phyloP scores from a whole-genome alignment of 1,139 yeast genomes.

The Scheffersomyces stambukii region DNA sequence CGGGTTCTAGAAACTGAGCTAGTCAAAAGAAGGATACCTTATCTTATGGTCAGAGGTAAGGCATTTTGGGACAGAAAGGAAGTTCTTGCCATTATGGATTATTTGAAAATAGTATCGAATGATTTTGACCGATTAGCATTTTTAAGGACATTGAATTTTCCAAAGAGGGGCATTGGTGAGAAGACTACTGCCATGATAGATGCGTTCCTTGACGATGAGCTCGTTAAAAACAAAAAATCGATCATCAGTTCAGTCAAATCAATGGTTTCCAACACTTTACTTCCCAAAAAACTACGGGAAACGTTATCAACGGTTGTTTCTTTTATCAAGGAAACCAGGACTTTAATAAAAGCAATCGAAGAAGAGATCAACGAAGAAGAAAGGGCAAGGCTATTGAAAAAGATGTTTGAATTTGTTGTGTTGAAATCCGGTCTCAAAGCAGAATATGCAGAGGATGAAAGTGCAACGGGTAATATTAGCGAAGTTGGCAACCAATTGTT shows the following conservation, averaged over 20 bases:
- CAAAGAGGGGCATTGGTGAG: conserved; percentile 71
- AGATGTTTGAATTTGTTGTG: conserved; percentile 25
- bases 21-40: conserved; percentile 53
- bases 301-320: conserved; percentile 3
- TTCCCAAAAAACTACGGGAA: conserved; percentile 3
- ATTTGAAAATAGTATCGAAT: conserved; percentile 57
- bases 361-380: no score
- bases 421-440: conserved; percentile 26
- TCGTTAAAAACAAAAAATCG: background rate
- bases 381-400: no score
- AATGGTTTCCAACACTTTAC: no score
- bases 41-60: conserved; percentile 62
- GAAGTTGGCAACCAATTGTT: conserved; percentile 43
- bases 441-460: conserved; percentile 24
- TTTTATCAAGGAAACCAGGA: no score
- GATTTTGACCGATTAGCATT: conserved; percentile 26
- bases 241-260: no score
- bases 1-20: conserved; percentile 60
- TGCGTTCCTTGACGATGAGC: no score
- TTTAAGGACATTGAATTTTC: conserved; percentile 52
- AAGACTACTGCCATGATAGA: conserved; percentile 34
- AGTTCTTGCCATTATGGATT: conserved; percentile 57
- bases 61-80: conserved; percentile 82
- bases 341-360: no score
- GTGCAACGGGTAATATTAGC: conserved; percentile 30